A percentile compares a stretch with the other conserved stretches of the same genome.
Conservation (phyloP, 306 rosid genomes). For the Quercus cerris region DNA sequence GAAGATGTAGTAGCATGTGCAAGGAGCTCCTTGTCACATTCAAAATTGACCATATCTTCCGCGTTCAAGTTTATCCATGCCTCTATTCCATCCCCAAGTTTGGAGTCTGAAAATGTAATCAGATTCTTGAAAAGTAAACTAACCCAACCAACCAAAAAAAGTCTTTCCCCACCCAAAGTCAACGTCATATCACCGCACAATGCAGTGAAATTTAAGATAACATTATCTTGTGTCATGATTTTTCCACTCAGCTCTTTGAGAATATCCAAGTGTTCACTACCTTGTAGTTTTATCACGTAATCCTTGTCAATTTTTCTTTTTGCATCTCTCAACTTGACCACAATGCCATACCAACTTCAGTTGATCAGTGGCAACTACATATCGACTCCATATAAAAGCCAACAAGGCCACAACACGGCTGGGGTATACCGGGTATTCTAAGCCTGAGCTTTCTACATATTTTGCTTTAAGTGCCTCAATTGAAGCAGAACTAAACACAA, state of each 20-base stretch:
- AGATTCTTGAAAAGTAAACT: slow-evolving; percentile 11
- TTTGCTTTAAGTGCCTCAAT: neutral
- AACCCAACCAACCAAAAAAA: slow-evolving; percentile 27
- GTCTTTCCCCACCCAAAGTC: slow-evolving; percentile 46
- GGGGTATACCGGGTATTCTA: neutral
- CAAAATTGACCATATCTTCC: slow-evolving; percentile 25
- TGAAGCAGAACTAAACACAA: slow-evolving; percentile 8
- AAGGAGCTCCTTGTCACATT: neutral
- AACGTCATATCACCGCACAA: slow-evolving; percentile 20
- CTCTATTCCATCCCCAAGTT: slow-evolving; percentile 7
- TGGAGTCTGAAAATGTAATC: slow-evolving; percentile 12
- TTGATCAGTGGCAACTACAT: neutral
- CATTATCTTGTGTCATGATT: neutral
- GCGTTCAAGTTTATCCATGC: slow-evolving; percentile 4
- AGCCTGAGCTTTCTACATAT: neutral
- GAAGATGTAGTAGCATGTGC: neutral
- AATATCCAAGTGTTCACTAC: neutral
- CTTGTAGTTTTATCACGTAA: neutral
- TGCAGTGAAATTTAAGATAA: neutral
- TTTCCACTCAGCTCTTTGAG: neutral
- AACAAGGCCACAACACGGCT: neutral
- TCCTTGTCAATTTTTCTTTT: neutral
- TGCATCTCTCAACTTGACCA: neutral
- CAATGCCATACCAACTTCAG: neutral
- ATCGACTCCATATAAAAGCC: slow-evolving; percentile 10